Base-by-base conservation (phyloP, 1,284 basidiomycete genomes). In the Ganoderma boninense region DNA sequence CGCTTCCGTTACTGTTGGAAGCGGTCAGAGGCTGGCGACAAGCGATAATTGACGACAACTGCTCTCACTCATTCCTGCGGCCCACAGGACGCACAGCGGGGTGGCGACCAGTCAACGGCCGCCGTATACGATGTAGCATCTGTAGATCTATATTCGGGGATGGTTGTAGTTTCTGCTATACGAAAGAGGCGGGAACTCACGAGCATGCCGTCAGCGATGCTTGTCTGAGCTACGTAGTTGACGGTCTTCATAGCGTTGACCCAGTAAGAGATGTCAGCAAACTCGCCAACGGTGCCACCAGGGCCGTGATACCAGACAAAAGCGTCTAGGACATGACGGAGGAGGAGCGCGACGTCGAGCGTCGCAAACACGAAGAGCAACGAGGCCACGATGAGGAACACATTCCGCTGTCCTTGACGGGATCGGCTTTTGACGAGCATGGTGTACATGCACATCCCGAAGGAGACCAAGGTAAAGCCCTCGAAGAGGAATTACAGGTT, bases 111-210 rank as follows among this genome's bases (percentile, higher is more conserved):
- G 7, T 72, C 70, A 75, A 7, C 67, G 71, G 10, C 68, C 65
- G 44, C 56, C 29, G 32, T 75, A 78, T 5, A 81, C 67, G 5
- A 72, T 61, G 73, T 76, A 80, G 65, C 77, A 79, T 4, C 79
- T 77, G 65, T 78, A 80, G 13, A 79, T 75, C 78, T 80, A 46
- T 20, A 49, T 23, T 10, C n/a, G 0, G n/a, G 8, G 20, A 4
- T 20, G 16, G n/a, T 4, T 4, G 1, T 0, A 4, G 43, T 13
- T 4, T 46, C 18, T 32, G 29, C 2, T 32, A 32, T 4, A 46
- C 4, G 18, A 4, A 46, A 46, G 18, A 1, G 4, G 4, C 16
- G 5, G 44, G 4, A 20, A 7, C 43, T 3, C 18, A 46, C 44
- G 18, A 46, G 44, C 44, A 46, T 46, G 18, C 44, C 44, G 18